phyloP scores from a whole-genome alignment of 164 flowering plant genomes.

The Vitis vinifera region DNA sequence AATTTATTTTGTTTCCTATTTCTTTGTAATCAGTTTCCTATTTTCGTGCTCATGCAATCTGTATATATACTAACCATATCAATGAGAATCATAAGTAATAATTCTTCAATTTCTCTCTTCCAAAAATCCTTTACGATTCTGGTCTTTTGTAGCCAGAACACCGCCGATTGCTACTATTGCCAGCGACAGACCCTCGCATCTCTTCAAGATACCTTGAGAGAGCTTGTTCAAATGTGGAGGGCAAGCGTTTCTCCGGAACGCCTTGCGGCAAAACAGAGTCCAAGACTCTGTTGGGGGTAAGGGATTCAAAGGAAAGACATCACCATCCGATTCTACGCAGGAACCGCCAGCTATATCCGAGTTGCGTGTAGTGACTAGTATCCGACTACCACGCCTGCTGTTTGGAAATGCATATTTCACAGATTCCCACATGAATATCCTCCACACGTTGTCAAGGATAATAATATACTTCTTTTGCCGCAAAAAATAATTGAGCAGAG shows the following conservation, averaged over 20 bases:
- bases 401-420: constrained; percentile 10
- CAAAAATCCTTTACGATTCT: too few species aligned
- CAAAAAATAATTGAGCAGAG: not conserved
- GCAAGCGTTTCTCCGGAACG: constrained; percentile 14
- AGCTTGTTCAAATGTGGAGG: constrained; percentile 12
- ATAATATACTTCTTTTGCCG: constrained; percentile 11
- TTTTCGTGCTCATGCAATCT: too few species aligned
- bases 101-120: too few species aligned
- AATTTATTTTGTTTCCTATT: too few species aligned
- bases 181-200: constrained; percentile 29
- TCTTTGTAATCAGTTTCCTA: too few species aligned
- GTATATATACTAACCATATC: too few species aligned
- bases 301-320: constrained; percentile 8
- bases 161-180: constrained; percentile 29
- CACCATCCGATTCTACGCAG: not conserved
- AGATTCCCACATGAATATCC: not conserved
- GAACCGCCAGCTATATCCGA: not conserved
- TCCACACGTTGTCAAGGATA: constrained; percentile 18
- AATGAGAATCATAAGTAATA: too few species aligned
- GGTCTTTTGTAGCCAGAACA: constrained; percentile 12
- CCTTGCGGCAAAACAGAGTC: constrained; percentile 18
- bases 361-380: constrained; percentile 16
- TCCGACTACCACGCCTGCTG: not conserved
- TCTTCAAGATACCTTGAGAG: constrained; percentile 7
- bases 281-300: constrained; percentile 5